Evolutionary conservation across 208 protist genomes (phyloP).

Genomic region (Trypanosoma brucei): DNA sequence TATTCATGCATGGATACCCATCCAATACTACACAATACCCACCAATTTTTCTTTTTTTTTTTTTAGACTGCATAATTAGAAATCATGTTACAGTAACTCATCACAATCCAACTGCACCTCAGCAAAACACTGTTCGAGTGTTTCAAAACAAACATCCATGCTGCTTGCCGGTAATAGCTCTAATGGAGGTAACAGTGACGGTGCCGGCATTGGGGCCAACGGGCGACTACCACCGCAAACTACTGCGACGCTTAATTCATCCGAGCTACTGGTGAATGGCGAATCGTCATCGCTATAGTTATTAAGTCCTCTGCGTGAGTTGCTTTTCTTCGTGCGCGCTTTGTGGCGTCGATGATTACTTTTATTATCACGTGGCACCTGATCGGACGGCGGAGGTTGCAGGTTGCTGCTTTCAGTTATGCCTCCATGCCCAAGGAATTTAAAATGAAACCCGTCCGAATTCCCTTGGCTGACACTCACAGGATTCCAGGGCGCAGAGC

Average conservation of each 20-base stretch:
- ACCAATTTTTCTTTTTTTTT: neutral
- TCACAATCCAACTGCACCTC: conserved; percentile 38
- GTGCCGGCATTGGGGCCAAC: conserved; percentile 38
- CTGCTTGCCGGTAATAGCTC: conserved; percentile 52
- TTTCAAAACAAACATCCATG: conserved; percentile 45
- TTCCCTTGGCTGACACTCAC: neutral
- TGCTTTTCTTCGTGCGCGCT: too few species aligned
- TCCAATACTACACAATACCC: too few species aligned
- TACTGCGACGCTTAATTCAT: conserved; percentile 14
- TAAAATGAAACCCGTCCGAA: conserved; percentile 12
- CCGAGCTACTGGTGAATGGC: neutral
- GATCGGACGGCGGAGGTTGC: too few species aligned
- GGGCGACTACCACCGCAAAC: conserved; percentile 47
- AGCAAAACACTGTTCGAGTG: conserved; percentile 53
- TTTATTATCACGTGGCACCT: too few species aligned
- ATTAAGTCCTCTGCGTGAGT: too few species aligned
- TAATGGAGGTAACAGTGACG: conserved; percentile 33
- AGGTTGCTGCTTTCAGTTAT: conserved; percentile 4
- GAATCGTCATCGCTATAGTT: conserved; percentile 4
- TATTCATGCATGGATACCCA: too few species aligned
- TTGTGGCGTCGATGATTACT: too few species aligned
- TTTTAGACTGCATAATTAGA: neutral
- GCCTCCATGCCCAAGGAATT: conserved; percentile 62
- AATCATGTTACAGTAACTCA: conserved; percentile 15
- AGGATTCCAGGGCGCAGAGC: conserved; percentile 31